Base-by-base conservation (phyloP, 768 basidiomycete genomes). In the Rhizopogon vulgaris region DNA sequence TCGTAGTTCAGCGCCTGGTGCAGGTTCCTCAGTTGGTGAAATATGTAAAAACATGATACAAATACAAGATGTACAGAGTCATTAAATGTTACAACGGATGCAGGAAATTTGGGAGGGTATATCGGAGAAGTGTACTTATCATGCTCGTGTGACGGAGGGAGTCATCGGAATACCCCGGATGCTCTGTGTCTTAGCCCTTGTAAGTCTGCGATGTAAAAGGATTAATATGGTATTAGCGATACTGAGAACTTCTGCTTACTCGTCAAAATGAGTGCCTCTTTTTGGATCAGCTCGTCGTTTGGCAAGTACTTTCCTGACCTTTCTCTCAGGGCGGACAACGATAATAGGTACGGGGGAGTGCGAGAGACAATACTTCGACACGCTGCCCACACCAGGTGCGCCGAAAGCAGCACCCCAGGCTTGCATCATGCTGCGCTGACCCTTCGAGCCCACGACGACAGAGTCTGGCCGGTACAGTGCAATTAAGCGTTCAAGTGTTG, bases 341-440 rank as follows among this genome's bases (percentile, higher is more conserved):
- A 98, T 93, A 59, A 96, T 90, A 2, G 95, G 95, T 0, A 99
- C 92, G 1, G 95, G 93, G 1, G 92, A 94, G 63, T 90, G 93
- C 15, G 88, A 86, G 39, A 96, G 80, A 56, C 89, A 91, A 63
- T 90, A 88, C 58, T 84, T 87, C 54, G 46, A 61, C 6, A 87
- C 82, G 22, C 80, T 81, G 11, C 85, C 86, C 58, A 87, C 78
- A 11, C 73, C 81, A 41, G 75, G 73, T 45, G 74, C 69, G 10
- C 73, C 72, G 45, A 80, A 63, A 17, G 74, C 82, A 28, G 66
- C 78, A 47, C 73, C 82, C 74, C 72, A 78, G 30, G 71, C 71
- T 53, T 79, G 78, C 56, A 81, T 72, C 54, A 78, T 71, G 25
- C 76, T 73, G 41, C 78, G 72, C 54, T 80, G 75, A 0, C 92